Evolutionary conservation across 805 yeast species (phyloP), one percentile per base, ranked within the genome.

Genomic region (Metschnikowia gruessii): DNA sequence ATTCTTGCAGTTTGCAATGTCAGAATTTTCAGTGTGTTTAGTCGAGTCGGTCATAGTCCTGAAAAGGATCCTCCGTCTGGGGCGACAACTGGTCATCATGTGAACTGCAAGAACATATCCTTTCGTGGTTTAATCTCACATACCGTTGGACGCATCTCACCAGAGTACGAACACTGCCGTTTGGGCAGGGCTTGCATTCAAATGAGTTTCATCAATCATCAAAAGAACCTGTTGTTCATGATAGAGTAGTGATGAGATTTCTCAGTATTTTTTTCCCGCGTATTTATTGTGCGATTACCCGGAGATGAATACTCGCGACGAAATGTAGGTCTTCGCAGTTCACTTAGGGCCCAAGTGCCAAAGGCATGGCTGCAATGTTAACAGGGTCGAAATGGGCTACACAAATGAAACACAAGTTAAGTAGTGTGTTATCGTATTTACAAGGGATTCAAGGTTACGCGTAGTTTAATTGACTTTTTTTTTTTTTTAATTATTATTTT

Each of bases 21-120:
- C 84, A 80, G 85, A 80, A 77, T 77, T 79, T 79, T 78, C 84
- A 79, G 80, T 77, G 81, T 77, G 74, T 70, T 79, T 80, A 17
- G 77, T 80, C 85, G 85, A 80, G 71, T 81, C 85, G 81, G 76
- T 80, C 85, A 81, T 77, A 58, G 76, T 75, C 77, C 77, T 72
- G 77, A 72, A 70, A 54, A 71, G 77, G 76, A 69, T 60, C 71
- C 76, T 80, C 85, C 83, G 85, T 72, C 74, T 81, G 85, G 85
- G 85, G 85, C 85, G 85, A 81, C 85, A 81, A 57, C 76, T 62
- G 70, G 82, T 81, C 85, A 80, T 81, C 85, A 80, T 53, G 44
- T 48, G 48, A 54, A 42, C 30, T 40, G 40, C 32, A 39, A 18
- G 31, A 40, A 35, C 34, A 28, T 16, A 12, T 3, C 21, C n/a